Conservation (phyloP, 2,329 filamentous ascomycete genomes). For the Grosmannia clavigera region DNA sequence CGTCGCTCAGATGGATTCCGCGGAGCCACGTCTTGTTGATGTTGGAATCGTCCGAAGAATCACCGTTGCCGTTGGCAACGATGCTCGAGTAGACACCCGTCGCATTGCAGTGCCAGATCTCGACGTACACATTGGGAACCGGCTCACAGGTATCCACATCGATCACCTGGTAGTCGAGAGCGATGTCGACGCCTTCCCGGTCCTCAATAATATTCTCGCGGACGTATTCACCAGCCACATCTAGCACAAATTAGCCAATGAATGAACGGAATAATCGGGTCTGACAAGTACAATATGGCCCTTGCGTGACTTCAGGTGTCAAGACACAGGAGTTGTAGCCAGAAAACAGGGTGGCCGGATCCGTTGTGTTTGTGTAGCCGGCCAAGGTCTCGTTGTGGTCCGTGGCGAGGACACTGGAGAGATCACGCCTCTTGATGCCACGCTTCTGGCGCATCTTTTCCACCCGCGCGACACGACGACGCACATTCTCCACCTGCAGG, state of each 20-base stretch:
- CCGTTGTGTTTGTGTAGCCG: constrained; percentile 21
- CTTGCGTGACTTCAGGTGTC: constrained; percentile 39
- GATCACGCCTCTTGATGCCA: neutral
- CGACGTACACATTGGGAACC: constrained; percentile 33
- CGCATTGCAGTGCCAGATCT: constrained; percentile 36
- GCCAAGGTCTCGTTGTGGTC: constrained; percentile 19
- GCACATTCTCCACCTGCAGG: constrained; percentile 22
- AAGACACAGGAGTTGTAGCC: constrained; percentile 34
- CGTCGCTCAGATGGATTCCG: constrained; percentile 28
- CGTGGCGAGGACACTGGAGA: neutral
- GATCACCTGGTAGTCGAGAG: constrained; percentile 39
- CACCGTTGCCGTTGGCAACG: constrained; percentile 19
- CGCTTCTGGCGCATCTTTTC: constrained; percentile 1
- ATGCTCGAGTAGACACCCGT: constrained; percentile 29
- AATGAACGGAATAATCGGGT: neutral
- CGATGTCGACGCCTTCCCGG: constrained; percentile 34
- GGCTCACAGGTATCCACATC: constrained; percentile 41
- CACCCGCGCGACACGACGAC: constrained; percentile 19
- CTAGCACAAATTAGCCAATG: neutral
- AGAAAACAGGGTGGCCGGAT: constrained; percentile 25
- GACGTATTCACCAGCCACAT: constrained; percentile 37
- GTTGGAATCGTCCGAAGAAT: constrained; percentile 14
- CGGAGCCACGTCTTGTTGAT: constrained; percentile 30
- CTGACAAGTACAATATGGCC: constrained; percentile 31
- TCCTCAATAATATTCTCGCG: constrained; percentile 33